Base-by-base conservation (phyloP, 2,329 filamentous ascomycete species). In the Plenodomus tracheiphilus region DNA sequence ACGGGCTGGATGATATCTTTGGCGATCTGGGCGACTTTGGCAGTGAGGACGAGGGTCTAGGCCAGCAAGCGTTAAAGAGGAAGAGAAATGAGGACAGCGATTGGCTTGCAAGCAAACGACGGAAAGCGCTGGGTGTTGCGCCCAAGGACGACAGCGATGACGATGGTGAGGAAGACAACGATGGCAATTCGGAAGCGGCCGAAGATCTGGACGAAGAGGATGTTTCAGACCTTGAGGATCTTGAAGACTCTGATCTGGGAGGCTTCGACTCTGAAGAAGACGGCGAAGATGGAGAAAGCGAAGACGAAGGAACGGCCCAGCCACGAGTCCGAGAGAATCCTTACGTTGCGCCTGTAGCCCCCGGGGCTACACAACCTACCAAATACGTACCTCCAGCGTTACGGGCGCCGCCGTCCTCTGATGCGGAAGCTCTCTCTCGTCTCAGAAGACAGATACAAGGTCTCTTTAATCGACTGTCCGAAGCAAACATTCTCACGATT, bases 321-420 rank as follows among this genome's bases (percentile, higher is more conserved):
- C 62, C 66, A 32, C 65, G 77, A 52, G 72, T 79, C 48, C 81
- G 85, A 51, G 93, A 97, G 70, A 97, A 97, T 59, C 93, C 93
- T 4, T 97, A 96, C 60, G 79, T 93, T 42, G 88, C 93, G 2
- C 93, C 93, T 8, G 74, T 79, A 8, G 56, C 74, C 20, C 65
- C 70, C 1, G 75, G 75, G 17, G 64, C 68, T 15, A 70, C 75
- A 41, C 52, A 59, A 35, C 68, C 77, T 16, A 77, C 79, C 5
- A 96, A 95, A 81, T 99, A 99, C 62, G 81, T 97, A 2, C 93
- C 94, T 1, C 94, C 93, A 2, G 96, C 92, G 1, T 76, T 94
- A 44, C 84, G 91, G 39, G 85, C 81, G 58, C 76, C 81, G 28
- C 74, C 82, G 2, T 79, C 81, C 1, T 83, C 84, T 0, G 85